Conservation (phyloP, 768 basidiomycete genomes). For the Tylopilus plumbeoviolaceoides region DNA sequence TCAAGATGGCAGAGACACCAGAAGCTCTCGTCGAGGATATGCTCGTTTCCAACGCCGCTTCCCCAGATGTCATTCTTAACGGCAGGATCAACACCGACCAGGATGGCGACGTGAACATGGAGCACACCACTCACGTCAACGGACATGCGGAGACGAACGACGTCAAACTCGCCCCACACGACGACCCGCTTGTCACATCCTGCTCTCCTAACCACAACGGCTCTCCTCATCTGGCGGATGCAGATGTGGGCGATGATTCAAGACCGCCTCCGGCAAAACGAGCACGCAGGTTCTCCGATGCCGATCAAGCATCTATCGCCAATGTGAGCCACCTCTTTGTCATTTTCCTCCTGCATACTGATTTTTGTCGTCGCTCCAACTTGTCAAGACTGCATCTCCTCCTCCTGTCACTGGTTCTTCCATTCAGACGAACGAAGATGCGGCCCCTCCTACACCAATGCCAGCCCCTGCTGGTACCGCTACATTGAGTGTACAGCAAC, state of each 20-base stretch:
- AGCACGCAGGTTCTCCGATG: slow-evolving; percentile 70
- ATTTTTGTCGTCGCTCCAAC: slow-evolving; percentile 32
- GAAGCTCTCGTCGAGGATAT: slow-evolving; percentile 16
- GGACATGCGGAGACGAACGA: slow-evolving; percentile 17
- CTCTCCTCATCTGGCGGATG: slow-evolving; percentile 27
- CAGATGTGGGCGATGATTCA: slow-evolving; percentile 42
- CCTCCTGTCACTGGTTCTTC: slow-evolving; percentile 55
- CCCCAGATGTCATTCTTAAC: slow-evolving; percentile 14
- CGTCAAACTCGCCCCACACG: slow-evolving; percentile 19
- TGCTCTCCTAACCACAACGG: slow-evolving; percentile 29
- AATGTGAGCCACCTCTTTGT: slow-evolving; percentile 60
- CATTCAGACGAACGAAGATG: slow-evolving; percentile 29
- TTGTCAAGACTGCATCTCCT: slow-evolving; percentile 65
- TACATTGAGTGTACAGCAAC: slow-evolving; percentile 64
- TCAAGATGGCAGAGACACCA: slow-evolving; percentile 46
- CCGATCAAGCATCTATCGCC: slow-evolving; percentile 66
- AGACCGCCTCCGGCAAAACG: slow-evolving; percentile 81
- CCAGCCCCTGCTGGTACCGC: slow-evolving; percentile 15
- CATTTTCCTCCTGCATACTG: slow-evolving; percentile 50
- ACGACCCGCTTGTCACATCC: slow-evolving; percentile 31
- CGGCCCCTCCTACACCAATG: background rate
- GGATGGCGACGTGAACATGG: slow-evolving; percentile 33
- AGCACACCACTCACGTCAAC: slow-evolving; percentile 20
- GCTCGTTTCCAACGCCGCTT: slow-evolving; percentile 9
- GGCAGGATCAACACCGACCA: slow-evolving; percentile 23